Base-by-base conservation (phyloP, 768 basidiomycete genomes). In the Mycena belliarum region DNA sequence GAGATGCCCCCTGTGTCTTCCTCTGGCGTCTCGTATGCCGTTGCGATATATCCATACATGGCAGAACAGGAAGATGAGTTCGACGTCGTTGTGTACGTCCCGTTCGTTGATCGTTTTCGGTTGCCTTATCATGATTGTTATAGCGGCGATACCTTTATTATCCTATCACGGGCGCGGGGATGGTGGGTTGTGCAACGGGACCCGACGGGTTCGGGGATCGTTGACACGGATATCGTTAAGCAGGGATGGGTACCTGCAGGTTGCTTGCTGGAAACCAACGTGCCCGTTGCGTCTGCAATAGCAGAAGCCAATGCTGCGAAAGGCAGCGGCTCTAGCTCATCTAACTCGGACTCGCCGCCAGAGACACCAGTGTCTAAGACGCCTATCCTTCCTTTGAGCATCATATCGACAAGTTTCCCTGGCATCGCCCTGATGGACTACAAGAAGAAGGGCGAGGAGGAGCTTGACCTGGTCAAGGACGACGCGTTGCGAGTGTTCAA, bases 151-250 rank as follows among this genome's bases (percentile, higher is more conserved):
- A 94, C 94, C 1, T 98, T 95, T 73, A 85, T 96, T 61, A 95
- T 98, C 61, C 76, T 95, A 40, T 92, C 92, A 52, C 86, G 95
- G 51, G 89, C 95, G n/a, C 88, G 95, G 53, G 96, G 97, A 1
- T 99, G 97, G 97, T 99, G 96, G 94, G 91, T 98, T 32, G 97
- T 98, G 5, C 95, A 98, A 69, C 87, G 91, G 32, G 97, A 99
- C 72, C 90, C 90, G 28, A 86, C 84, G 33, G 95, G 95, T 6
- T 82, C 87, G 4, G 93, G 94, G 11, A 72, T 86, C 21, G 86
- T 93, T 26, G 89, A 88, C 66, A 78, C 86, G 16, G 92, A 94
- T 60, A 79, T 86, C 25, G 77, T 81, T 41, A 90, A 90, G 70
- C 93, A 95, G 67, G 94, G 95, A 52, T 98, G 96, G 96, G 95